Conservation (phyloP, 495 filamentous ascomycete genomes). For the Penicillium parvum region DNA sequence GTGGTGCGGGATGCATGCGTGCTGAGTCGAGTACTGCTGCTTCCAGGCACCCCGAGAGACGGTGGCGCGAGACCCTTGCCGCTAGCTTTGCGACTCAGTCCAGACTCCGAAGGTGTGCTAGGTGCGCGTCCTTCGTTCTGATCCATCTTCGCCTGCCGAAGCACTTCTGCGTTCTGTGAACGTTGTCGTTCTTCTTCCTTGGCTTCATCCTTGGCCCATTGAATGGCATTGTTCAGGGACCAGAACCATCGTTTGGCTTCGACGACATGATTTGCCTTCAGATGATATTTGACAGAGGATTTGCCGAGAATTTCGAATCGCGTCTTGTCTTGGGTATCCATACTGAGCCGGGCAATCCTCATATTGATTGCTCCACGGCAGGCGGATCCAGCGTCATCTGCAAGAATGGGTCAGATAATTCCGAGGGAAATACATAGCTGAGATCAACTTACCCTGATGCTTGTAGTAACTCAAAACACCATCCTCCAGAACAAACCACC, state of each 20-base stretch:
- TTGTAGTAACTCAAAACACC: constrained; percentile 99
- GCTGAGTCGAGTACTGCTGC: constrained; percentile 39
- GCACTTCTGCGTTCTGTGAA: constrained; percentile 64
- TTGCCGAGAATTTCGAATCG: constrained; percentile 97
- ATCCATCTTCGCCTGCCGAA: constrained; percentile 70
- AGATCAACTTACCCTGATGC: constrained; percentile 63
- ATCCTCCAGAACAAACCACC: constrained; percentile 98
- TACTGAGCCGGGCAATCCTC: constrained; percentile 88
- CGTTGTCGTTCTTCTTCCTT: constrained; percentile 78
- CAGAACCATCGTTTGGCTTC: constrained; percentile 73
- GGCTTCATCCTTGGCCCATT: constrained; percentile 96
- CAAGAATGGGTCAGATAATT: constrained; percentile 4
- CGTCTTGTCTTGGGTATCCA: constrained; percentile 95
- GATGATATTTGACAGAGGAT: constrained; percentile 96
- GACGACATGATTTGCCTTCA: constrained; percentile 88
- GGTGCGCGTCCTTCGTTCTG: constrained; percentile 42
- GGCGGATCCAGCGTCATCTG: constrained; percentile 66
- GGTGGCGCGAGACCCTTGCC: constrained; percentile 36
- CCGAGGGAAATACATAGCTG: not conserved
- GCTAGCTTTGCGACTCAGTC: constrained; percentile 30
- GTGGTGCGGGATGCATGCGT: constrained; percentile 49
- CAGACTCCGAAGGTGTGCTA: constrained; percentile 32
- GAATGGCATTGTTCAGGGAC: constrained; percentile 97
- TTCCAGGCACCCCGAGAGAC: constrained; percentile 30
- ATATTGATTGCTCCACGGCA: constrained; percentile 98